A percentile compares a stretch with the other conserved stretches of the same genome.
Conservation (phyloP, 1,284 basidiomycete genomes). For the Ganoderma sinense region DNA sequence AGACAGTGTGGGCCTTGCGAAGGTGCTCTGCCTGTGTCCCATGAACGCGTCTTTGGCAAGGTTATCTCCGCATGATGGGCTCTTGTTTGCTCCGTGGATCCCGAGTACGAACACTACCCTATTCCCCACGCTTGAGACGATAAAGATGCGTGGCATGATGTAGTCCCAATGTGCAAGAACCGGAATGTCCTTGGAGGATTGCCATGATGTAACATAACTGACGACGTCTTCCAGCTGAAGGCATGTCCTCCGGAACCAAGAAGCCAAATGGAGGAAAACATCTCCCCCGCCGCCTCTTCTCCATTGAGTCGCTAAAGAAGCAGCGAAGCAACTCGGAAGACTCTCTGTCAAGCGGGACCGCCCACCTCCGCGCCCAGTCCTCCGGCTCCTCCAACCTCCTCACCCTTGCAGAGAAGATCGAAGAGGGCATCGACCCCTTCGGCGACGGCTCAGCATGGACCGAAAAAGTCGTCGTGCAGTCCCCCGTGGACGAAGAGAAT, state of each 20-base stretch:
- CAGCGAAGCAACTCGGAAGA: conserved; percentile 34
- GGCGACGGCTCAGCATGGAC: conserved; percentile 26
- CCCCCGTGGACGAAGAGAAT: conserved; percentile 23
- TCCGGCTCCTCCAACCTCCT: conserved; percentile 31
- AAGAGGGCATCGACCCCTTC: conserved; percentile 26
- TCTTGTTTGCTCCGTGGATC: not conserved
- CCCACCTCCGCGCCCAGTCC: conserved; percentile 24
- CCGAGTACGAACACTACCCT: not conserved
- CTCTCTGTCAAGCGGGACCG: conserved; percentile 23
- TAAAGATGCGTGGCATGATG: not conserved
- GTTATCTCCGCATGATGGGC: not conserved
- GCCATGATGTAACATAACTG: not conserved
- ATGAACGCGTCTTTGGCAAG: not conserved
- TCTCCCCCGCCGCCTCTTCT: conserved; percentile 42
- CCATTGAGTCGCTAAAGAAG: conserved; percentile 42
- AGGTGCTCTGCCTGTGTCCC: not conserved
- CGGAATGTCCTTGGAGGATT: not conserved
- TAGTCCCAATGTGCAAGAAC: not conserved
- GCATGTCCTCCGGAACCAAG: conserved; percentile 32
- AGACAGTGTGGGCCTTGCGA: not conserved
- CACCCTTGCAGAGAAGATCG: conserved; percentile 26
- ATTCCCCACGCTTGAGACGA: not conserved
- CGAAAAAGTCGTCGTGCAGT: conserved; percentile 28
- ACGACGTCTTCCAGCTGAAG: not conserved
- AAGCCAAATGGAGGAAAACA: conserved; percentile 42